Percentiles rank a stretch among this genome's conserved stretches.
Conservation (phyloP, 345 rosid species). For the Jatropha curcas region DNA sequence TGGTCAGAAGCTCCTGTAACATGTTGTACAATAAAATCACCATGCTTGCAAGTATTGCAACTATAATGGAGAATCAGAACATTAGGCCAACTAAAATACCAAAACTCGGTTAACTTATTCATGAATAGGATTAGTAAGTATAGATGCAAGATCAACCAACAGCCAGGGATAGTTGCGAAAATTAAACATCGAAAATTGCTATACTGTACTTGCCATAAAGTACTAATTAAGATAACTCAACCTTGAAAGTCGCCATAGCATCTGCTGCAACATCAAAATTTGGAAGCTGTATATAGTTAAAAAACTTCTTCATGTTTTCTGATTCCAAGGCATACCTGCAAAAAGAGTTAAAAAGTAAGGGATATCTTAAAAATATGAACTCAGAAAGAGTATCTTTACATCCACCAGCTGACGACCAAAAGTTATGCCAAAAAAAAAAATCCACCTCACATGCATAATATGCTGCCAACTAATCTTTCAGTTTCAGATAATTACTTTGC, state of each 20-base stretch:
- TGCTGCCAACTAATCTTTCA: background rate
- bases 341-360: constrained; percentile 19
- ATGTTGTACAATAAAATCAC: constrained; percentile 2
- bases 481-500: constrained; percentile 57
- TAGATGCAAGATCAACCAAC: too few relatives aligned
- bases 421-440: background rate
- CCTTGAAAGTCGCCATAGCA: constrained; percentile 84
- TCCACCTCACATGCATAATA: background rate
- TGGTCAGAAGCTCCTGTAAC: constrained; percentile 82
- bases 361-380: background rate
- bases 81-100: background rate
- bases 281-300: constrained; percentile 43
- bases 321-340: constrained; percentile 50
- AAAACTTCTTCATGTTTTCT: constrained; percentile 43
- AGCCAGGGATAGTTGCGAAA: too few relatives aligned
- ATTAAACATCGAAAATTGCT: too few relatives aligned
- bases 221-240: constrained; percentile 29
- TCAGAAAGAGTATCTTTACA: background rate
- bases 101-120: too few relatives aligned
- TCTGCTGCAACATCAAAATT: constrained; percentile 53
- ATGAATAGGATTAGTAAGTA: too few relatives aligned
- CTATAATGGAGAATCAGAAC: background rate
- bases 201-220: too few relatives aligned
- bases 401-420: background rate
- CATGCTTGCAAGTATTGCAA: background rate